Evolutionary conservation across 768 basidiomycete genomes (phyloP).

Genomic region (Hemileccinum rubropunctum): DNA sequence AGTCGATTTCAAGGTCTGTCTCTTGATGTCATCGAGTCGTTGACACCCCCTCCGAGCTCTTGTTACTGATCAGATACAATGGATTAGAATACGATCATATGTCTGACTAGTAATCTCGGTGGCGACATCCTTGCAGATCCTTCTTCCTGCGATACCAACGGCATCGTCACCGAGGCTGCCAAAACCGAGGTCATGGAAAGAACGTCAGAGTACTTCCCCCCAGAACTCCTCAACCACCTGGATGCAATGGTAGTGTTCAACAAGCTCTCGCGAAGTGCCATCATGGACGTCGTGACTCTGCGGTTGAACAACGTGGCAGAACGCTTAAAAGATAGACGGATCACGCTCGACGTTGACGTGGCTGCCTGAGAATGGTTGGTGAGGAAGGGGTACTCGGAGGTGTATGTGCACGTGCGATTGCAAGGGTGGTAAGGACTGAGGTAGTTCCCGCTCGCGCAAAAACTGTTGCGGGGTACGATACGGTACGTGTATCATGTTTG

Average conservation of each 20-base stretch:
- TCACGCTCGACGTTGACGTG: slow-evolving; percentile 67
- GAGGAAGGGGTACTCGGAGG: slow-evolving; percentile 73
- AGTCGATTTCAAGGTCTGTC: slow-evolving; percentile 78
- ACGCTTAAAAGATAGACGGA: slow-evolving; percentile 61
- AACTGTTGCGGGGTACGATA: slow-evolving; percentile 76
- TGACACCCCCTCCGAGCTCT: background rate
- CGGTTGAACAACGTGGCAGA: slow-evolving; percentile 72
- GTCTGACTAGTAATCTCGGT: slow-evolving; percentile 85
- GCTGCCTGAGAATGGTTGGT: slow-evolving; percentile 68
- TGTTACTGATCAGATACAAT: background rate
- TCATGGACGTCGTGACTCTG: slow-evolving; percentile 75
- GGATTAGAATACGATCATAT: slow-evolving; percentile 84
- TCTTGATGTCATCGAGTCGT: no score
- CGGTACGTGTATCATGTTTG: slow-evolving; percentile 40
- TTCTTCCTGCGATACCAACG: slow-evolving; percentile 59
- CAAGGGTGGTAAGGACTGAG: slow-evolving; percentile 78
- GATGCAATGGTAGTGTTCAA: slow-evolving; percentile 90
- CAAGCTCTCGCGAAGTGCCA: slow-evolving; percentile 72
- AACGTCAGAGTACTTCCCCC: slow-evolving; percentile 80
- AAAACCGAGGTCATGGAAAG: slow-evolving; percentile 67
- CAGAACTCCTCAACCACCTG: slow-evolving; percentile 86
- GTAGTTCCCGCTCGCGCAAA: slow-evolving; percentile 81
- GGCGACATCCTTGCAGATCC: slow-evolving; percentile 73
- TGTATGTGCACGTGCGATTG: slow-evolving; percentile 90
- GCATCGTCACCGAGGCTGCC: slow-evolving; percentile 60